A percentile compares a stretch with the other conserved stretches of the same genome.
Evolutionary conservation across 768 basidiomycete species (phyloP).

Genomic region (Rhodotorula toruloides): DNA sequence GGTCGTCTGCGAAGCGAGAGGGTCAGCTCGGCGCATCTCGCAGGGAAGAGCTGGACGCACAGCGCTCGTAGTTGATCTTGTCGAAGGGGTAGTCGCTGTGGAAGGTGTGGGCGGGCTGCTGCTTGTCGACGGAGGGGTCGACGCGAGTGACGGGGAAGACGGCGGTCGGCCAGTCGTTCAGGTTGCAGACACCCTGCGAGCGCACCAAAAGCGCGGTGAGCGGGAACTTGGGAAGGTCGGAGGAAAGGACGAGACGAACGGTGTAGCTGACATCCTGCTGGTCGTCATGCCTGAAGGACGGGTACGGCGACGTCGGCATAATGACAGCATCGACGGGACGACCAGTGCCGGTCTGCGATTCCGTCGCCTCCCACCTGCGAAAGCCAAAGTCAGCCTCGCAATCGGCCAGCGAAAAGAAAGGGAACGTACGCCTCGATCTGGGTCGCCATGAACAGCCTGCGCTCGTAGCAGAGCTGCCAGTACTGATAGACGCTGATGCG

Average conservation of each 20-base stretch:
- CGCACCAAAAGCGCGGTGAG: not conserved
- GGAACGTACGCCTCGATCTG: conserved; percentile 62
- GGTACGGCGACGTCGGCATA: conserved; percentile 50
- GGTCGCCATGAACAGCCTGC: conserved; percentile 54
- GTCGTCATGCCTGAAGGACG: conserved; percentile 10
- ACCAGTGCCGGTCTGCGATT: conserved; percentile 57
- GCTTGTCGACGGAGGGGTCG: conserved; percentile 44
- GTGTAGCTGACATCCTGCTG: conserved; percentile 53
- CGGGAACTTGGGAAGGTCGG: no score
- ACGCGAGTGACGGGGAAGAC: conserved; percentile 65
- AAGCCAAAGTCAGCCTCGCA: no score
- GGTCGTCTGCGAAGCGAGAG: conserved; percentile 53
- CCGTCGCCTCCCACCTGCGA: conserved; percentile 61
- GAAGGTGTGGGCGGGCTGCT: conserved; percentile 51
- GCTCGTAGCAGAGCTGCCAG: conserved; percentile 61
- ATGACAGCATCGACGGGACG: conserved; percentile 73
- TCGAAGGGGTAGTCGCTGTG: conserved; percentile 52
- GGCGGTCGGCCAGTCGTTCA: conserved; percentile 61
- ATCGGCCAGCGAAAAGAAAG: no score
- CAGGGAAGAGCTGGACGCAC: conserved; percentile 48
- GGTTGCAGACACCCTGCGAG: conserved; percentile 55
- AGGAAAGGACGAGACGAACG: not conserved
- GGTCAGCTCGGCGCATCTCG: not conserved
- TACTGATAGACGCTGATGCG: conserved; percentile 56
- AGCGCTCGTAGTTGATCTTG: conserved; percentile 53